Percentiles rank a stretch among this genome's conserved stretches.
Conservation (phyloP, 2,329 filamentous ascomycete genomes). For the Pezizomycotina sp. region DNA sequence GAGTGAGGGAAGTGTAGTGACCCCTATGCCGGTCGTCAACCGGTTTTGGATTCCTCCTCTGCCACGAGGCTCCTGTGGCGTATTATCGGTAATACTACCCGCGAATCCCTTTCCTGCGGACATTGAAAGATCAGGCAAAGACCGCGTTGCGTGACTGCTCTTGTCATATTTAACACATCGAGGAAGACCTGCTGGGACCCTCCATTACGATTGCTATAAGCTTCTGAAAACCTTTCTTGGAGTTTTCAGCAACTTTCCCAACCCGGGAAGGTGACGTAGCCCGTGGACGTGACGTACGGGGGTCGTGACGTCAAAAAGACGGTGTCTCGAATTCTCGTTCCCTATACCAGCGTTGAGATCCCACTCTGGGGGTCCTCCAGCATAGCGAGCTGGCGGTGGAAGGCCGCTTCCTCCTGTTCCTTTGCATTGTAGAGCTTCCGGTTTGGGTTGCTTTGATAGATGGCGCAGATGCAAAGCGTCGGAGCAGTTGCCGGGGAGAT, state of each 20-base stretch:
- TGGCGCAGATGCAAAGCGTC: slow-evolving; percentile 5
- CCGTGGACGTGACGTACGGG: slow-evolving; percentile 11
- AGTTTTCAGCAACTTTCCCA: slow-evolving; percentile 17
- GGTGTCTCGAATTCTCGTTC: slow-evolving; percentile 14
- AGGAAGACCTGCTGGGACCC: no score
- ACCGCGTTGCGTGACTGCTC: no score
- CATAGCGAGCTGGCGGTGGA: slow-evolving; percentile 18
- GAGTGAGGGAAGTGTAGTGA: slow-evolving; percentile 14
- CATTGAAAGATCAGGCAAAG: slow-evolving; percentile 13
- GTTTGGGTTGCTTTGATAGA: slow-evolving; percentile 5
- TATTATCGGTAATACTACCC: slow-evolving; percentile 10
- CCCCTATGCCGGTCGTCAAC: slow-evolving; percentile 7
- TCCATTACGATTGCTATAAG: slow-evolving; percentile 12
- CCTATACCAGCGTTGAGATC: slow-evolving; percentile 17
- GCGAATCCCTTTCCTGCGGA: slow-evolving; percentile 9
- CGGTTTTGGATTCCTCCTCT: slow-evolving; percentile 7
- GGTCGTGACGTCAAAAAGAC: slow-evolving; percentile 16
- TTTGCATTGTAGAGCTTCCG: slow-evolving; percentile 10
- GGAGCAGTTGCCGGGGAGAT: no score
- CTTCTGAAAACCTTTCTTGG: slow-evolving; percentile 13
- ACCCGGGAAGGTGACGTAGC: slow-evolving; percentile 15
- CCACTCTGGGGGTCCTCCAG: slow-evolving; percentile 19
- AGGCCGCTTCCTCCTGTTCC: slow-evolving; percentile 16
- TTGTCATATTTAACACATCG: no score
- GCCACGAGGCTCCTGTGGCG: slow-evolving; percentile 6